Evolutionary conservation across 352 stramenopile species (phyloP), one percentile per base, ranked within the genome.

Genomic region (Globisporangium viniferum): DNA sequence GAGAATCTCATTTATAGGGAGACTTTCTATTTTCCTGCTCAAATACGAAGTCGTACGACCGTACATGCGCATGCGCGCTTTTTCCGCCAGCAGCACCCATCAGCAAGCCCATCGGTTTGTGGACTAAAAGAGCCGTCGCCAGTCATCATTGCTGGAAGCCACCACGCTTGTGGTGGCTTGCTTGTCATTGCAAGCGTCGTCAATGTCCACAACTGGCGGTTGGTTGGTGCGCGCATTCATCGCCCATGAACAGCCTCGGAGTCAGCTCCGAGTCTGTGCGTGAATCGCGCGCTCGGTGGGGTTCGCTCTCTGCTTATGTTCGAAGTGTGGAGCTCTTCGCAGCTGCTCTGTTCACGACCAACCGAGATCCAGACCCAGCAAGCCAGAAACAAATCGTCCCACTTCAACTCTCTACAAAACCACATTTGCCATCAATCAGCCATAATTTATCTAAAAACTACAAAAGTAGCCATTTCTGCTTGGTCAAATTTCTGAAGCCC

Each of bases 401-500:
- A 51, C 44, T 51, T 51, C 44, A 51, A 51, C 44, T 51, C 41
- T 48, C 44, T 10, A 41, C 12, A 39, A 41, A 14, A 15, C 14
- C 10, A 14, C 10, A 41, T 41, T 41, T 41, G 36, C 36, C 14
- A 41, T 41, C 8, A 41, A 41, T 41, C 36, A 41, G 36, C 36
- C 36, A 41, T 22, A 12, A n/a, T 1, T 24, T 53, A 24, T 53
- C 15, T 18, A 24, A 31, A 31, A 56, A 31, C 9, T 56, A 18
- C 49, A 56, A 31, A 56, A 56, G 5, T 56, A 56, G 49, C 8
- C 22, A 7, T 14, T 9, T 56, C 49, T 56, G 49, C 49, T 56
- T 56, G 49, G 49, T 56, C 49, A 56, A 56, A 56, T 56, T 31
- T 31, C n/a, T 56, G 49, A 56, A 56, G 49, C 49, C 49, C 49